Base-by-base conservation (phyloP, 1,139 yeast genomes). In the Ashbya aceris region DNA sequence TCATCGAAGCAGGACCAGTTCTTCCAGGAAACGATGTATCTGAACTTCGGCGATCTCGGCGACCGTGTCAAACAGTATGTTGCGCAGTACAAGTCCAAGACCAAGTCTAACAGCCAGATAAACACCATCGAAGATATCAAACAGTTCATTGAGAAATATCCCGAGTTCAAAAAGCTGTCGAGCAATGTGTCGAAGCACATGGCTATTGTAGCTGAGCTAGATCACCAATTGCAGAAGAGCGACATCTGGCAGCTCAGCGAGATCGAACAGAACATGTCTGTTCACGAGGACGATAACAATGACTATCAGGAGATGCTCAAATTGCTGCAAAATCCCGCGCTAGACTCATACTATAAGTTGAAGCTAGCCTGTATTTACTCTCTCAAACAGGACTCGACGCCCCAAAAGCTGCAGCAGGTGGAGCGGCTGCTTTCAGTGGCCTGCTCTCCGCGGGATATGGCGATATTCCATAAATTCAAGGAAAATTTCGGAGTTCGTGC, bases 181-280 rank as follows among this genome's bases (percentile, higher is more conserved):
- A 79, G 87, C 33, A 91, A 87, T 57, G 87, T 93, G n/a, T 76
- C 94, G 35, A 91, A 91, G 56, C 98, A 93, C 62, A 86, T 93
- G 70, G 78, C 94, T 14, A 70, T 91, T 30, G 87, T 91, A 7
- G 76, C 91, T 31, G 97, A 89, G 55, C 71, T 91, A 39, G 94
- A 89, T 53, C 73, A 76, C 43, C 81, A 79, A 44, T 74, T 85
- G 36, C 73, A 74, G 17, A 53, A 61, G 14, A 71, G 73, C 42
- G 71, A 82, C 49, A 67, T 91, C 40, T 82, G 96, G 83, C 87
- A 82, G 46, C 74, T 87, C 7, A 83, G 95, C 49, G 97, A 91
- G 62, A 67, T 87, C 39, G 96, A 91, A 60, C 99, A 91, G 63
- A 76, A 80, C 23, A 68, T 91, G 43, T 79, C 86, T 1, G 79